These are phyloP conservation scores for Colletotrichum eleusines DNA, from an alignment of 2,329 filamentous ascomycete species.

Conservation along the genomic window DNA sequence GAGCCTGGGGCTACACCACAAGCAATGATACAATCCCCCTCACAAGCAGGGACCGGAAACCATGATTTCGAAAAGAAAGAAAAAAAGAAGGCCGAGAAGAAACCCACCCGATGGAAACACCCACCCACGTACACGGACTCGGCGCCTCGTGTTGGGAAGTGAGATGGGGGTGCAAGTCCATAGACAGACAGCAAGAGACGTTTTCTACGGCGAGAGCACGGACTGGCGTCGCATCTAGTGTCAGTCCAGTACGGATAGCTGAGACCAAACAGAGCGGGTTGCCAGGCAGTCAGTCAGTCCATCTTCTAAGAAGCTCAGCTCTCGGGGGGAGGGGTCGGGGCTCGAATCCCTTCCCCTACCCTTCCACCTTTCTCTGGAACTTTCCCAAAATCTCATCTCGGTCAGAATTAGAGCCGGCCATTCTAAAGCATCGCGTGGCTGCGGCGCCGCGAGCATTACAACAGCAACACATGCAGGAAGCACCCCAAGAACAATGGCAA, in stretches of 20 bases:
- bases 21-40: neutral
- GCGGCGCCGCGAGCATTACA: conserved; percentile 33
- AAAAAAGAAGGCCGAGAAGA: neutral
- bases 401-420: conserved; percentile 17
- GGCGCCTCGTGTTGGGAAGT: conserved; percentile 34
- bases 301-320: conserved; percentile 3
- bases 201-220: conserved; percentile 38
- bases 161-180: conserved; percentile 19
- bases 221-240: conserved; percentile 38
- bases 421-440: conserved; percentile 28
- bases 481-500: conserved; percentile 30
- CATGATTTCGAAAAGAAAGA: neutral
- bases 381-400: conserved; percentile 6
- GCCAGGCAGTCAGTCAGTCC: conserved; percentile 9
- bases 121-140: conserved; percentile 24
- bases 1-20: conserved; percentile 5
- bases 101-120: neutral
- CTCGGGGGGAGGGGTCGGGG: neutral
- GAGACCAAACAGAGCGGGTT: conserved; percentile 31
- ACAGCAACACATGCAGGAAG: conserved; percentile 30
- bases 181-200: conserved; percentile 22
- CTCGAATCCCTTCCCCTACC: conserved; percentile 9
- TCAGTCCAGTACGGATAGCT: conserved; percentile 13
- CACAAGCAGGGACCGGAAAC: conserved; percentile 23
- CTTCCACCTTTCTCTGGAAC: neutral